phyloP scores from a whole-genome alignment of 495 filamentous ascomycete species.

The Aspergillus steynii region DNA sequence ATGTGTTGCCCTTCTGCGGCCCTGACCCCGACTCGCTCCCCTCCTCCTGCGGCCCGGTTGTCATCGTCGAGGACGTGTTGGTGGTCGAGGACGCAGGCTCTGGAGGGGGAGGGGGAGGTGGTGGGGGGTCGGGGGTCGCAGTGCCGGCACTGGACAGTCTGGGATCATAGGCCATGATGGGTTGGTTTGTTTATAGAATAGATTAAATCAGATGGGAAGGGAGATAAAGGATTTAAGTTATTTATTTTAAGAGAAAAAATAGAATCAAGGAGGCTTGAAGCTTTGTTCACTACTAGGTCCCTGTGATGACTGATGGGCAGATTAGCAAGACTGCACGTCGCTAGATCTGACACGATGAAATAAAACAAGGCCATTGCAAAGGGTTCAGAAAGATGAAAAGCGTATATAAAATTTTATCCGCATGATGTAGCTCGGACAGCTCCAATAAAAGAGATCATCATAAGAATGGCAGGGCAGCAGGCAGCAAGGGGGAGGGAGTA shows the following conservation, averaged over 20 bases:
- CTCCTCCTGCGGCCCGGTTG: constrained; percentile 3
- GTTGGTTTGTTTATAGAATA: constrained; percentile 15
- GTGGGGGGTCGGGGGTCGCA: constrained; percentile 49
- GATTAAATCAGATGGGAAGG: constrained; percentile 11
- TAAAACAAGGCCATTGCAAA: constrained; percentile 6
- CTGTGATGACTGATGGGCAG: constrained; percentile 30
- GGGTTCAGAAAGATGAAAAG: constrained; percentile 42
- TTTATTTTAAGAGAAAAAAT: background rate
- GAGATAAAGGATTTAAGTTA: constrained; percentile 3
- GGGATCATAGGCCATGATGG: constrained; percentile 57
- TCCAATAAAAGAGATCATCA: constrained; percentile 88
- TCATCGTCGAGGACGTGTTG: constrained; percentile 25
- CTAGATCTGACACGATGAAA: constrained; percentile 5
- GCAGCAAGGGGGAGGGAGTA: constrained; percentile 3
- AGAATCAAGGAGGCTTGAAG: constrained; percentile 42
- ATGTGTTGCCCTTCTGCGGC: constrained; percentile 15
- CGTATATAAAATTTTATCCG: constrained; percentile 53
- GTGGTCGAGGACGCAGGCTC: constrained; percentile 19
- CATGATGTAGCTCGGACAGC: constrained; percentile 82
- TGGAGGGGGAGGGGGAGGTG: constrained; percentile 51
- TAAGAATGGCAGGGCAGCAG: constrained; percentile 18
- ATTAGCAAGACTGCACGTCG: constrained; percentile 27
- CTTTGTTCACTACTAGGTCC: constrained; percentile 38
- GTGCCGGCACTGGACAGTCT: constrained; percentile 49
- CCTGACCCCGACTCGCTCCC: constrained; percentile 49